A percentile compares a stretch with the other conserved stretches of the same genome.
These are phyloP conservation scores for Mesotaenium endlicherianum DNA, from an alignment of 139 green algal genomes.

Conservation along the genomic window DNA sequence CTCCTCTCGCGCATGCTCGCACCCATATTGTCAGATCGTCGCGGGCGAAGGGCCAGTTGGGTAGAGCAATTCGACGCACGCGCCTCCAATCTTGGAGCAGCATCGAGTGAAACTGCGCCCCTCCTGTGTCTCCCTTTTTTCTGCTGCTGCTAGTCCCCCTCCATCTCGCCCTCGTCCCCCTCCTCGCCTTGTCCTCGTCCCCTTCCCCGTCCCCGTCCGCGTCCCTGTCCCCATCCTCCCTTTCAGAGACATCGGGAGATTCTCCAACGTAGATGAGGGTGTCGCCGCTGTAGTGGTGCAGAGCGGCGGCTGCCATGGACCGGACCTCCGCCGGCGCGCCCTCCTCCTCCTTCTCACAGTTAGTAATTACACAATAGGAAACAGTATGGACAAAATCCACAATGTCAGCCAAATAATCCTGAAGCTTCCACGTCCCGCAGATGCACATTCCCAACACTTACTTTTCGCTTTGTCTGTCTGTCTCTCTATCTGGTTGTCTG, in stretches of 20 bases:
- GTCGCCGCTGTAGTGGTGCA: neutral
- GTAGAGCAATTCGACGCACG: neutral
- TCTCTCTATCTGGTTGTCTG: too few species aligned
- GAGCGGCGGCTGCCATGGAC: neutral
- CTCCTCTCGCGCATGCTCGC: too few species aligned
- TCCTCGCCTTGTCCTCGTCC: neutral
- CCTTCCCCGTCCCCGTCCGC: neutral
- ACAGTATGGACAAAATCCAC: too few species aligned
- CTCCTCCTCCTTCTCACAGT: too few species aligned
- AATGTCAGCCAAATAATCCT: too few species aligned
- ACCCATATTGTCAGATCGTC: conserved; percentile 16
- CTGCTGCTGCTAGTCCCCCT: too few species aligned
- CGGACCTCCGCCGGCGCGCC: neutral
- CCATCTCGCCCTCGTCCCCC: neutral
- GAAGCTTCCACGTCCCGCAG: too few species aligned
- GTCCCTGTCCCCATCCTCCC: neutral
- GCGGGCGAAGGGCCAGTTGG: neutral
- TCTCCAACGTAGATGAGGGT: conserved; percentile 14
- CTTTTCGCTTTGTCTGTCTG: too few species aligned
- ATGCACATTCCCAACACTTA: too few species aligned
- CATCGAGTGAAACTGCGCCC: neutral
- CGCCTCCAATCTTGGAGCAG: neutral
- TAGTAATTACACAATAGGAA: too few species aligned
- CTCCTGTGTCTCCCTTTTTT: neutral
- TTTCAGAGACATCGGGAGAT: neutral